Percentiles rank a stretch among this genome's conserved stretches.
Evolutionary conservation across 371 early-diverging fungal species (phyloP).

Genomic region (Mortierella polycephala): DNA sequence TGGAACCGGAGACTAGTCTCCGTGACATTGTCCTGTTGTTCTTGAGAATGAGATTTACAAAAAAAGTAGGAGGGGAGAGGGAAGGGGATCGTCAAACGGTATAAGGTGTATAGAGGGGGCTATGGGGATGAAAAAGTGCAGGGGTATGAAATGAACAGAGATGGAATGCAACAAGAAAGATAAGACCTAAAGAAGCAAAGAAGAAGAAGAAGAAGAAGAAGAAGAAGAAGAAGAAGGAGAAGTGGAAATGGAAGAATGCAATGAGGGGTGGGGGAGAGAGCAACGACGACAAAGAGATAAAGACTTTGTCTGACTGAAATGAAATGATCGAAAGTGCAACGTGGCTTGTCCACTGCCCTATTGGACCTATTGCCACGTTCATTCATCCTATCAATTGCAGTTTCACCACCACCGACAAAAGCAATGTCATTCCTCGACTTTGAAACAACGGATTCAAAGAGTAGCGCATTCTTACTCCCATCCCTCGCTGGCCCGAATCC

Average conservation of each 20-base stretch:
- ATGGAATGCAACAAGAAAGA: too few relatives aligned
- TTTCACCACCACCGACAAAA: background rate
- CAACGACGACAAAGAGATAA: background rate
- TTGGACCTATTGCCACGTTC: background rate
- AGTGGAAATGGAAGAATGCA: background rate
- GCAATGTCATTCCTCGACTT: constrained; percentile 37
- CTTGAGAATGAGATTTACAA: background rate
- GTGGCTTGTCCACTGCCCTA: constrained; percentile 12
- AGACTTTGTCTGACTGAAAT: background rate
- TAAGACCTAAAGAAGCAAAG: background rate
- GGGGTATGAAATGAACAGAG: background rate
- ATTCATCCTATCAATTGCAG: background rate
- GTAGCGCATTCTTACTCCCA: constrained; percentile 17
- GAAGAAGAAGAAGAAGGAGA: background rate
- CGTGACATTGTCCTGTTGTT: constrained; percentile 18
- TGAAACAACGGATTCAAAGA: constrained; percentile 2
- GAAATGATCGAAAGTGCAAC: background rate
- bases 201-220: background rate
- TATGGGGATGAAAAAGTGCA: background rate
- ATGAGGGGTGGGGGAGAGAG: background rate
- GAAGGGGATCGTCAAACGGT: background rate
- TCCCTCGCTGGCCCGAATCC: constrained; percentile 5
- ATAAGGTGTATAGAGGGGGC: background rate
- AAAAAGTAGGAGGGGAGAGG: background rate
- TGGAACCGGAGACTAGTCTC: constrained; percentile 15